Conservation (phyloP, 352 stramenopile genomes). For the Aphanomyces stellatus region DNA sequence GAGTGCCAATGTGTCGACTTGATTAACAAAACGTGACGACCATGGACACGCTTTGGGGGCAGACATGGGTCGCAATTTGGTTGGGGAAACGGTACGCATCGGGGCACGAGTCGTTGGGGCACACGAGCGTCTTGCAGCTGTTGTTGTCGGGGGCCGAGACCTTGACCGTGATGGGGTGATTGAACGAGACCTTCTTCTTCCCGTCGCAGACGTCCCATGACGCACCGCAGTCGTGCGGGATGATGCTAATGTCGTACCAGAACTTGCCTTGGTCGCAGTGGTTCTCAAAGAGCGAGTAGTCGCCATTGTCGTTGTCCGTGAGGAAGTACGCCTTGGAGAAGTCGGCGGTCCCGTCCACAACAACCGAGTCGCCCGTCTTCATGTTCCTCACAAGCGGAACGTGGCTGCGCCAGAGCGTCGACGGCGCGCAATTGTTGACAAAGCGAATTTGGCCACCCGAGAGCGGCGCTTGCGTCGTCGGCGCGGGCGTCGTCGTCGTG, state of each 20-base stretch:
- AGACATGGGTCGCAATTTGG: conserved; percentile 27
- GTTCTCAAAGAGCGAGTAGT: not conserved
- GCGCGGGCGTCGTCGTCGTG: not conserved
- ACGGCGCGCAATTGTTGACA: not conserved
- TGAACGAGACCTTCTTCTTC: conserved; percentile 43
- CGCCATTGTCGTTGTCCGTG: not conserved
- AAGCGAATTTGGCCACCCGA: not conserved
- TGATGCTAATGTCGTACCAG: not conserved
- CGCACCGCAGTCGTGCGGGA: not conserved
- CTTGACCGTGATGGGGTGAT: conserved; percentile 58
- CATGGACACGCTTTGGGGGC: not conserved
- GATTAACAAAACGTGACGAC: conserved; percentile 1
- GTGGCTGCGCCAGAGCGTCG: not conserved
- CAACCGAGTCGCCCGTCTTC: no score
- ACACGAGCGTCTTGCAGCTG: conserved; percentile 42
- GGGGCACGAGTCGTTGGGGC: conserved; percentile 39
- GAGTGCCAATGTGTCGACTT: no score
- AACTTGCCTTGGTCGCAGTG: not conserved
- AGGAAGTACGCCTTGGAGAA: not conserved
- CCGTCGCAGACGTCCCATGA: conserved; percentile 3
- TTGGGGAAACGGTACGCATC: conserved; percentile 61
- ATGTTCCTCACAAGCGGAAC: no score
- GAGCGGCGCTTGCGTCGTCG: not conserved
- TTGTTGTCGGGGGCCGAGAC: conserved; percentile 22
- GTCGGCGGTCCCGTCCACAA: not conserved